phyloP scores from a whole-genome alignment of 169 alveolate species.

The Plasmodium inui region DNA sequence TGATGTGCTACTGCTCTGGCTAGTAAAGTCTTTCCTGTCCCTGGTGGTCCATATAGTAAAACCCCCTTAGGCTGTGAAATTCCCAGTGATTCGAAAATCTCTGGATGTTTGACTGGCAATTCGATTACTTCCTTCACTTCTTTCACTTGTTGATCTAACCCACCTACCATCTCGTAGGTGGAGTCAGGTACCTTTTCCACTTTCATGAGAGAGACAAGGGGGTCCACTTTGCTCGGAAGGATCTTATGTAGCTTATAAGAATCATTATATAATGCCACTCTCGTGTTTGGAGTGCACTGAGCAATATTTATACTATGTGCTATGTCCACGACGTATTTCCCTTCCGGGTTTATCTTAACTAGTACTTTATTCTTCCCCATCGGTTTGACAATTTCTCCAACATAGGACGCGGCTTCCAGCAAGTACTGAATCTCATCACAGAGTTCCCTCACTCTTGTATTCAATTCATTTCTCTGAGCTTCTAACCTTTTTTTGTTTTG shows the following conservation, averaged over 20 bases:
- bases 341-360: conserved; percentile 98
- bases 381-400: conserved; percentile 98
- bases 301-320: conserved; percentile 92
- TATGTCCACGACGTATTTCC: conserved; percentile 97
- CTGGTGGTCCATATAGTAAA: conserved; percentile 91
- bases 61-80: conserved; percentile 97
- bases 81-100: conserved; percentile 98
- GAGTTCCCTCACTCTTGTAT: conserved; percentile 94
- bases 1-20: conserved; percentile 99
- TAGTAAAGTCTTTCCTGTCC: conserved; percentile 96
- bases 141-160: conserved; percentile 97
- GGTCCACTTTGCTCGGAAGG: conserved; percentile 98
- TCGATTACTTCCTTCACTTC: conserved; percentile 99
- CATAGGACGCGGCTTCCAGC: conserved; percentile 97
- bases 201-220: conserved; percentile 98
- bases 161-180: conserved; percentile 99
- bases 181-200: conserved; percentile 99
- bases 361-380: conserved; percentile 98
- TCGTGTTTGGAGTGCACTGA: conserved; percentile 94
- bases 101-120: conserved; percentile 99
- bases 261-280: conserved; percentile 92
- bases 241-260: conserved; percentile 95
- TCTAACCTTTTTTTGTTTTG: conserved; percentile 93
- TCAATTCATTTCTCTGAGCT: conserved; percentile 98
- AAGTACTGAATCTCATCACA: conserved; percentile 95